A percentile compares a stretch with the other conserved stretches of the same genome.
Evolutionary conservation across 805 yeast genomes (phyloP).

Genomic region (Kuraishia hungarica): DNA sequence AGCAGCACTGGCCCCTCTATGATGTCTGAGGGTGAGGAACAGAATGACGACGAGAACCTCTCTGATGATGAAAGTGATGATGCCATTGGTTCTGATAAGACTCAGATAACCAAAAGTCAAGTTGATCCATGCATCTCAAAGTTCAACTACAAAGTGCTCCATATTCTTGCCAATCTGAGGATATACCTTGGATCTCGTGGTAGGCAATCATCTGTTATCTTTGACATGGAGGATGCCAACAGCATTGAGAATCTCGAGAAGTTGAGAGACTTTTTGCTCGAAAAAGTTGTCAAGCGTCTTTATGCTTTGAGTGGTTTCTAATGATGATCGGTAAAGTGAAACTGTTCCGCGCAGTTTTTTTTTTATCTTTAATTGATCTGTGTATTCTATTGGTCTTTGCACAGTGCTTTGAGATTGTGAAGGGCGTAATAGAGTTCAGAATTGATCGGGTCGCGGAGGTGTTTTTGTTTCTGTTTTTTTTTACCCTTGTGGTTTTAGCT

Average conservation of each 20-base stretch:
- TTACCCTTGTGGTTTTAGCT: too few species aligned
- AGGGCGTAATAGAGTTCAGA: too few species aligned
- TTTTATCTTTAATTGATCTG: too few species aligned
- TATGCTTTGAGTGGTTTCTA: neutral
- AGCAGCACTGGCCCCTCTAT: constrained; percentile 1
- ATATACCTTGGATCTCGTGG: constrained; percentile 19
- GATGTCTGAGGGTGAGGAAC: neutral
- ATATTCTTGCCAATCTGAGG: constrained; percentile 20
- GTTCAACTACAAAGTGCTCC: constrained; percentile 16
- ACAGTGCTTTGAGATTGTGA: too few species aligned
- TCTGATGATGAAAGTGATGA: constrained; percentile 1
- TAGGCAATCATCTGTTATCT: neutral
- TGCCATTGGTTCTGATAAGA: constrained; percentile 4
- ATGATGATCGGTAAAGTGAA: neutral
- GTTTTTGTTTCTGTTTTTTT: too few species aligned
- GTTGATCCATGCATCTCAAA: constrained; percentile 12
- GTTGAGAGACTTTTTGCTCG: neutral
- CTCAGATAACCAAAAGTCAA: neutral
- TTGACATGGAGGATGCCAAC: neutral
- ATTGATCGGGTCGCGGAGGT: too few species aligned
- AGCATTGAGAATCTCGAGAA: neutral
- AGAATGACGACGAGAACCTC: neutral
- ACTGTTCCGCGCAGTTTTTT: too few species aligned
- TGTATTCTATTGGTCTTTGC: too few species aligned
- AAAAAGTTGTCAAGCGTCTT: constrained; percentile 6